Base-by-base conservation (phyloP, 1,139 yeast genomes). In the Hemisphaericaspora xylanilytica region DNA sequence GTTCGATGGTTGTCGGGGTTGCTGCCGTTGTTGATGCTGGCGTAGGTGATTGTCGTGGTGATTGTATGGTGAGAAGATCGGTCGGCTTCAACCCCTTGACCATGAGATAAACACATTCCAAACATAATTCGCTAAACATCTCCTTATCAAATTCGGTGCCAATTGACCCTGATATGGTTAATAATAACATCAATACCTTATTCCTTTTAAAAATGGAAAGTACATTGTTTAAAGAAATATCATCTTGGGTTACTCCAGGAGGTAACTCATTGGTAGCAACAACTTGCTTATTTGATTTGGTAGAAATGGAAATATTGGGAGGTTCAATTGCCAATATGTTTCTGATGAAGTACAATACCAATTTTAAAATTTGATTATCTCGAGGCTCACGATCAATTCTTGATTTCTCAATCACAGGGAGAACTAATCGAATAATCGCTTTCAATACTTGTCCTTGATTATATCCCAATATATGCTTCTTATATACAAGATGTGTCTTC, bases 251-350 rank as follows among this genome's bases (percentile, higher is more conserved):
- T 4, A 84, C 72, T 36, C 75, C 61, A 4, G 68, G 59, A 0
- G 92, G 92, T 51, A 82, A 55, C 45, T 73, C 75, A 40, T 70
- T 71, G 40, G 47, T 37, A 16, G 44, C 52, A 43, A 48, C 55
- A 40, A 39, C 50, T 40, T 45, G 44, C 38, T 67, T 70, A 2
- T 67, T 52, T 24, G 55, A 47, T 34, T 68, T 66, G 1, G 73
- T 55, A 4, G 81, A 68, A 7, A 78, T 58, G 3, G 80, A 68
- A 5, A 70, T 52, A 24, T 72, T 75, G 2, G 85, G 77, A 0
- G 92, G 90, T 48, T 85, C 90, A 29, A 90, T 88, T 34, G 79
- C 76, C 8, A 86, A 63, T 12, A 92, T 53, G 55, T 94, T 92
- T 48, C 96, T 73, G 43, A 90, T 70, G 52, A 92, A 79, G 40